Base-by-base conservation (phyloP, 192 early-diverging fungal species). In the Backusella sp. region DNA sequence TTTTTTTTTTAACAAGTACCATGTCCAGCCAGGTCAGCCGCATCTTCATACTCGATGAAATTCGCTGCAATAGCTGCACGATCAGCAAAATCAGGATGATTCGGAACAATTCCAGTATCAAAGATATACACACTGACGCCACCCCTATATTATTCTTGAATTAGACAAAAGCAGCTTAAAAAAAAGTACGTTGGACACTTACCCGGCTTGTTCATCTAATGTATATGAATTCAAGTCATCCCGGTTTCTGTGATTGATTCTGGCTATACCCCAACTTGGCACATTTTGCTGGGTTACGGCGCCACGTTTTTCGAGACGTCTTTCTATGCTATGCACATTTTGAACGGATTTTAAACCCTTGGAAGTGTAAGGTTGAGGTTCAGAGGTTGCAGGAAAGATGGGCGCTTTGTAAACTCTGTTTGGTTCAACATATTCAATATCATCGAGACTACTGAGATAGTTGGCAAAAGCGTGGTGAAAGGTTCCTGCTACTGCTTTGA, bases 51-150 rank as follows among this genome's bases (percentile, higher is more conserved):
- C 9, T 62, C 11, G 21, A 86, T 77, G 78, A 83, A 84, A 23
- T 78, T 87, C 5, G 71, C 78, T 2, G 80, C 76, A 36, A 72
- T 79, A 26, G 41, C 19, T 2, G 87, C 88, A 28, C 88, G 84
- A 32, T 83, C 82, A 14, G 41, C 78, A 62, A 90, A 90, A 37
- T 90, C 88, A 0, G 19, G 8, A 68, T 90, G 87, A 3, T 76
- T 75, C 15, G 68, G 72, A 80, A 75, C 71, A 15, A 90, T 82
- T 6, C 88, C 88, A 30, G 92, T 86, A 78, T 93, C 92, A 66
- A 93, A 80, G 15, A 93, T 81, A 79, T 90, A 93, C 21, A 87
- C 88, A 53, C 83, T 86, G n/a, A 93, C 84, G 12, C 83, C 89
- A 11, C 9, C 52, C 4, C 77, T 78, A 73, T 72, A 15, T 23